These are phyloP conservation scores for Erysiphe neolycopersici DNA, from an alignment of 2,329 filamentous ascomycete genomes.

Conservation along the genomic window DNA sequence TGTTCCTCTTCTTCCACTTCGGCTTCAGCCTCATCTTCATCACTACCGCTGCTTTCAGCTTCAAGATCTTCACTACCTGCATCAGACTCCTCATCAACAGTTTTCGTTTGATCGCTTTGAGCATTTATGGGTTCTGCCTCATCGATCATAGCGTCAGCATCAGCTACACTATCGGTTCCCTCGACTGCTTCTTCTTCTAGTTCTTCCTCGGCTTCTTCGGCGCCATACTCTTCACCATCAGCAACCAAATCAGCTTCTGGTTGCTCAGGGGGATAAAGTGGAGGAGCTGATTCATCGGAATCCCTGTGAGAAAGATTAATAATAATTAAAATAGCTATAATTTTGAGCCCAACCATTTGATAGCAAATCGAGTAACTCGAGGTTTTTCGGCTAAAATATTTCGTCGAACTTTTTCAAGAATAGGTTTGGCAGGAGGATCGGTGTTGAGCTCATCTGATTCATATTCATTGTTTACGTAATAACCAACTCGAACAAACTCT, in stretches of 20 bases:
- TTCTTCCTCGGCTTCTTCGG: conserved; percentile 58
- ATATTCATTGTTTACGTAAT: conserved; percentile 99
- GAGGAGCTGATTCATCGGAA: conserved; percentile 83
- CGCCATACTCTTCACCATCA: conserved; percentile 76
- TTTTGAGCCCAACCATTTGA: conserved; percentile 60
- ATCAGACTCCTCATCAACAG: conserved; percentile 37
- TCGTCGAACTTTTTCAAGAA: conserved; percentile 74
- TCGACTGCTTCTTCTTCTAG: conserved; percentile 35
- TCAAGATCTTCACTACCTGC: conserved; percentile 58
- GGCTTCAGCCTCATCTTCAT: conserved; percentile 20
- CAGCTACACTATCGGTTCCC: conserved; percentile 22
- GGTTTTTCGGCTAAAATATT: conserved; percentile 95
- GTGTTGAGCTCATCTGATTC: conserved; percentile 69
- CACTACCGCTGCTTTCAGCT: conserved; percentile 46
- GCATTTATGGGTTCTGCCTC: conserved; percentile 54
- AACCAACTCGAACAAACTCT: conserved; percentile 93
- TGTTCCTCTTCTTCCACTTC: conserved; percentile 20
- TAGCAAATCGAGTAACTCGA: conserved; percentile 85
- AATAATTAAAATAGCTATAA: background rate
- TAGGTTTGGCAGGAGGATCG: conserved; percentile 74
- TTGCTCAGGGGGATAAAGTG: conserved; percentile 92
- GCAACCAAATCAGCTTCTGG: conserved; percentile 72
- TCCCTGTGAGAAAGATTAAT: conserved; percentile 34
- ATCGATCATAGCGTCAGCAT: conserved; percentile 23
- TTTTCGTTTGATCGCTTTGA: conserved; percentile 22